Conservation (phyloP, 257 asterid species). For the Solanum ahanhuiri region DNA sequence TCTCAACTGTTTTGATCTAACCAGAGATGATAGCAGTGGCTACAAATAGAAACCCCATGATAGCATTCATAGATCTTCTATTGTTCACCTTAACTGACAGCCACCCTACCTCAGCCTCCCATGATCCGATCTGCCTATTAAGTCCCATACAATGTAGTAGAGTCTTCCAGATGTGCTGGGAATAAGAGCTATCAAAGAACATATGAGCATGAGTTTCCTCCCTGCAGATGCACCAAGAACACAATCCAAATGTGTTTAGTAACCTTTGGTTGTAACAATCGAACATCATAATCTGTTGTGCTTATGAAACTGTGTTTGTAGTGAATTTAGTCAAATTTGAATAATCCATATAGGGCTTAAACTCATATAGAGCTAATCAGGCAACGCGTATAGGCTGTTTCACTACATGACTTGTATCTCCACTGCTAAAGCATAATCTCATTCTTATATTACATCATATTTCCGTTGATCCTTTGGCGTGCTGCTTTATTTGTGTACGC, state of each 20-base stretch:
- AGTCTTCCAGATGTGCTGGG: not conserved
- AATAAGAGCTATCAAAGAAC: not conserved
- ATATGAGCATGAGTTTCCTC: not conserved
- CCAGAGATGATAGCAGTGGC: not conserved
- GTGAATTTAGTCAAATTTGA: not conserved
- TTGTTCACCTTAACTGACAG: not conserved
- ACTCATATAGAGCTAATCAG: not conserved
- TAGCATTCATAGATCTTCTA: not conserved
- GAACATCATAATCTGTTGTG: not conserved
- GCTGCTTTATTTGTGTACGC: not conserved
- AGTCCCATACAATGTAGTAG: not conserved
- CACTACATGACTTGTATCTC: not conserved
- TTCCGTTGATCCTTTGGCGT: not conserved
- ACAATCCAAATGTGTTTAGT: not conserved
- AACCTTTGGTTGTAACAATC: not conserved
- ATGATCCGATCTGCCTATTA: not conserved
- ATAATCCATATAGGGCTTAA: not conserved
- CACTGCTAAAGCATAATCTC: not conserved
- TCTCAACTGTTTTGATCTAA: not conserved
- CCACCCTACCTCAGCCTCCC: not conserved
- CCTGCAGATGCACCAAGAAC: not conserved
- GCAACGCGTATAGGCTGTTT: not conserved
- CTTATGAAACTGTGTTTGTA: not conserved
- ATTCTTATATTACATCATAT: not conserved
- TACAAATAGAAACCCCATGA: not conserved